phyloP scores from a whole-genome alignment of 331 rosid species.

The Pyrus hybrid region DNA sequence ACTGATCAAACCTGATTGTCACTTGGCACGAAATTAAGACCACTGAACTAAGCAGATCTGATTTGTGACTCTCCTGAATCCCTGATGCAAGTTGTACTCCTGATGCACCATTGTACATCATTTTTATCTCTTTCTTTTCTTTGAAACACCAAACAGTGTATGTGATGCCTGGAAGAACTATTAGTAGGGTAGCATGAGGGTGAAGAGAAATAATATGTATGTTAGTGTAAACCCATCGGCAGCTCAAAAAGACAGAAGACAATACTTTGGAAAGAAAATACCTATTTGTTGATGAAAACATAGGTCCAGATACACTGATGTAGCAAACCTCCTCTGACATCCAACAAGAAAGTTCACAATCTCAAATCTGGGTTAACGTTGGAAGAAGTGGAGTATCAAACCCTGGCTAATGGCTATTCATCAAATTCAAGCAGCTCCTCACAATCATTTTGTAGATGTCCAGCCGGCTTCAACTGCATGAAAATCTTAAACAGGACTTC shows the following conservation, averaged over 20 bases:
- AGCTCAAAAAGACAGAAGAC: background rate
- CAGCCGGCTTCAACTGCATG: constrained; percentile 25
- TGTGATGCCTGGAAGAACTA: background rate
- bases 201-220: background rate
- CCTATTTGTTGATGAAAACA: background rate
- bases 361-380: background rate
- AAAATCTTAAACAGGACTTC: constrained; percentile 33
- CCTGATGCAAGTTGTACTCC: background rate
- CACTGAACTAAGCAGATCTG: background rate
- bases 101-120: background rate
- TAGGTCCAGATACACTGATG: background rate
- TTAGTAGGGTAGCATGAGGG: background rate
- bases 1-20: background rate
- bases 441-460: constrained; percentile 14
- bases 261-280: constrained; percentile 3
- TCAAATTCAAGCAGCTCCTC: constrained; percentile 18
- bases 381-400: background rate
- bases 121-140: background rate
- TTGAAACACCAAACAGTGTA: background rate
- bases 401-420: constrained; percentile 10
- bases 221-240: background rate
- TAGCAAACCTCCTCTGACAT: background rate
- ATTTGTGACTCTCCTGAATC: background rate
- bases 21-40: background rate
- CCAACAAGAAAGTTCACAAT: background rate